A percentile compares a stretch with the other conserved stretches of the same genome.
Conservation (phyloP, 352 stramenopile species). For the Phytophthora megakarya region DNA sequence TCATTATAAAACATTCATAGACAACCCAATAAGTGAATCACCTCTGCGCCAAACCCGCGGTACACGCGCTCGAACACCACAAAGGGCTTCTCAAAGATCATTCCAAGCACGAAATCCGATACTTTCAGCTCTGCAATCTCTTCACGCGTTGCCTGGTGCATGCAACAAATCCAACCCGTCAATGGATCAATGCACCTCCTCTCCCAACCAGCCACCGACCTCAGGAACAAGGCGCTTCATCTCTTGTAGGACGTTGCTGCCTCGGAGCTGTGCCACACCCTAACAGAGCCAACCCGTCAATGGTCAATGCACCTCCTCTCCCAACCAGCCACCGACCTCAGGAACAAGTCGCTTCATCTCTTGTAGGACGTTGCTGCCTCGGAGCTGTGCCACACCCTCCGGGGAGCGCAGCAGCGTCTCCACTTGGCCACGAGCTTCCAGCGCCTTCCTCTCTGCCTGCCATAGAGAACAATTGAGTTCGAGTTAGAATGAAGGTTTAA, state of each 20-base stretch:
- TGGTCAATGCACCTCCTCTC: too few relatives aligned
- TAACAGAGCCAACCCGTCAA: too few relatives aligned
- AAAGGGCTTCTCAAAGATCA: constrained; percentile 83
- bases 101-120: constrained; percentile 77
- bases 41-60: constrained; percentile 65
- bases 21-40: constrained; percentile 15
- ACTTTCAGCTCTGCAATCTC: constrained; percentile 80
- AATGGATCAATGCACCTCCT: too few relatives aligned
- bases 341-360: constrained; percentile 74
- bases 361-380: constrained; percentile 51
- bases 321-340: too few relatives aligned
- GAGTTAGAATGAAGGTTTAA: background rate
- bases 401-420: constrained; percentile 53
- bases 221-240: constrained; percentile 76
- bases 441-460: constrained; percentile 57
- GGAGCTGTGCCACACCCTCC: constrained; percentile 64
- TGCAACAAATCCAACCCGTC: background rate
- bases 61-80: constrained; percentile 65
- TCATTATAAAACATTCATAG: constrained; percentile 7
- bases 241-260: constrained; percentile 53
- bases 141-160: constrained; percentile 53
- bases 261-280: constrained; percentile 59
- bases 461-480: constrained; percentile 3
- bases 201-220: constrained; percentile 21
- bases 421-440: constrained; percentile 57